phyloP scores from a whole-genome alignment of 352 stramenopile species.

The Albugo candida region DNA sequence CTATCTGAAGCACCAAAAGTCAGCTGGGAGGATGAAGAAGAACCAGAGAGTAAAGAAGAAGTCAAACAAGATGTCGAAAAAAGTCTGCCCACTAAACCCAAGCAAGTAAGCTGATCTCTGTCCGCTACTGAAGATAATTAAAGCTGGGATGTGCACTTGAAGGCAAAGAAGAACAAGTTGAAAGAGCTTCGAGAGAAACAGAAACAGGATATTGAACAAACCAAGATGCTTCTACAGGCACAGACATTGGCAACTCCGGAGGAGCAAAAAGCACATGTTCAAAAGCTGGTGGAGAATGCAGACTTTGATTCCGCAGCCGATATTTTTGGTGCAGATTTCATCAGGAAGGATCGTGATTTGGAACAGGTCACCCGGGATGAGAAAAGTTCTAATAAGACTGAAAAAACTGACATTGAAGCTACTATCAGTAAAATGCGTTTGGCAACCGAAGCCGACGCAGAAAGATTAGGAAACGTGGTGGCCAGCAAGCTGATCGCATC shows the following conservation, averaged over 20 bases:
- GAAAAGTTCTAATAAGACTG: slow-evolving; percentile 15
- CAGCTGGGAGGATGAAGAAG: slow-evolving; percentile 65
- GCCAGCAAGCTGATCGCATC: slow-evolving; percentile 21
- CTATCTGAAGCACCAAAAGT: slow-evolving; percentile 17
- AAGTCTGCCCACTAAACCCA: slow-evolving; percentile 38
- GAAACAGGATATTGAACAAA: slow-evolving; percentile 47
- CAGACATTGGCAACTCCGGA: slow-evolving; percentile 43
- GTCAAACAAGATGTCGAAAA: slow-evolving; percentile 9
- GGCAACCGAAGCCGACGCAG: slow-evolving; percentile 49
- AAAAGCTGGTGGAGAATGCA: slow-evolving; percentile 36
- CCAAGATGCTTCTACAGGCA: slow-evolving; percentile 47
- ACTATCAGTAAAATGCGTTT: slow-evolving; percentile 41
- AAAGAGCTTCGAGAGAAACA: slow-evolving; percentile 77
- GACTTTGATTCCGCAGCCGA: slow-evolving; percentile 65
- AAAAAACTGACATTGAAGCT: slow-evolving; percentile 17
- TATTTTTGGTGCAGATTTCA: slow-evolving; percentile 17
- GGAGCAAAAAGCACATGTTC: slow-evolving; percentile 36
- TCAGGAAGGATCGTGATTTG: too few relatives aligned
- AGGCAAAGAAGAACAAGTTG: slow-evolving; percentile 73
- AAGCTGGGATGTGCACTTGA: neutral
- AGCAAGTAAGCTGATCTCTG: slow-evolving; percentile 16
- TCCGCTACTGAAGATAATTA: neutral
- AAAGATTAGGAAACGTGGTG: slow-evolving; percentile 44
- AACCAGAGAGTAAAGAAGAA: slow-evolving; percentile 34
- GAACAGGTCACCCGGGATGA: slow-evolving; percentile 19